These are phyloP conservation scores for Brassica nigra DNA, from an alignment of 345 rosid genomes.

Conservation along the genomic window DNA sequence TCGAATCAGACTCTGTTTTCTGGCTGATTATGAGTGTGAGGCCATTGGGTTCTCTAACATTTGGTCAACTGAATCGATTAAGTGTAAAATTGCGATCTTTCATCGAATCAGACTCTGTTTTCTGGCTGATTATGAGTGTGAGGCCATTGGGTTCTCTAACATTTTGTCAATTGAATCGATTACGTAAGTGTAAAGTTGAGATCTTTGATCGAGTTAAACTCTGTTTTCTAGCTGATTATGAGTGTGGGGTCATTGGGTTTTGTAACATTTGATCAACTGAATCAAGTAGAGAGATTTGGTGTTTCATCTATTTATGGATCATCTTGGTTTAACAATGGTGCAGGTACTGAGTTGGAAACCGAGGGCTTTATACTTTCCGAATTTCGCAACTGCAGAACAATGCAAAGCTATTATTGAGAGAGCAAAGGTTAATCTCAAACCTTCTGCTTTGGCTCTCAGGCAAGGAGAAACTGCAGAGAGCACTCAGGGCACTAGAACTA, in stretches of 20 bases:
- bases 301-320: background rate
- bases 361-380: slow-evolving; percentile 70
- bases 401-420: slow-evolving; percentile 53
- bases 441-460: slow-evolving; percentile 68
- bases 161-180: too few species aligned
- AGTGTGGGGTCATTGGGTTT: background rate
- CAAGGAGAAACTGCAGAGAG: slow-evolving; percentile 72
- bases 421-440: slow-evolving; percentile 57
- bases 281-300: background rate
- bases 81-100: background rate
- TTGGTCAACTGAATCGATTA: background rate
- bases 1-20: background rate
- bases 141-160: background rate
- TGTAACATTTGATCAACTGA: background rate
- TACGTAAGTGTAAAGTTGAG: background rate
- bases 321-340: background rate
- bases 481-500: slow-evolving; percentile 72
- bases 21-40: background rate
- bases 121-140: background rate
- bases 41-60: background rate
- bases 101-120: background rate
- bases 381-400: slow-evolving; percentile 65
- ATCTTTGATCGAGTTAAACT: background rate
- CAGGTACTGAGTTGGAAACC: slow-evolving; percentile 83
- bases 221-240: background rate